phyloP scores from a whole-genome alignment of 2,329 filamentous ascomycete genomes.

The Sporothrix inflata region DNA sequence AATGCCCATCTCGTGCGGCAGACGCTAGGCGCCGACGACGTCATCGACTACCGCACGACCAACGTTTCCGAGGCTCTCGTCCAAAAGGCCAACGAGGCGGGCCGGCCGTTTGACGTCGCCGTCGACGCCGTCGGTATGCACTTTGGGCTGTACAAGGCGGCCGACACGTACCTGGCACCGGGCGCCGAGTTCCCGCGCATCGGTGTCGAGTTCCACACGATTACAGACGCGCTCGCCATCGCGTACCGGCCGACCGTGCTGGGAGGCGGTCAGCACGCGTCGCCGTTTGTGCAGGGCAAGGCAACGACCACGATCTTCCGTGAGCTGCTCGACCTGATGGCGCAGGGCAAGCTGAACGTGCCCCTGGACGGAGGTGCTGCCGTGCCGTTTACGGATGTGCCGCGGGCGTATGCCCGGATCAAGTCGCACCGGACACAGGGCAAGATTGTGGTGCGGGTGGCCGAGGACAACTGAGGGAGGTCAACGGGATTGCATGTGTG shows the following conservation, averaged over 20 bases:
- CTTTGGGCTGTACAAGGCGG: conserved; percentile 35
- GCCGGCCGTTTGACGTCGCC: conserved; percentile 35
- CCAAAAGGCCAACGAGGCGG: not conserved
- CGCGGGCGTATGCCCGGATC: conserved; percentile 36
- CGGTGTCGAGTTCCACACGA: conserved; percentile 13
- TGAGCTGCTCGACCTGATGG: conserved; percentile 37
- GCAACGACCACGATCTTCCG: conserved; percentile 23
- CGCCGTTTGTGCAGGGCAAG: conserved; percentile 30
- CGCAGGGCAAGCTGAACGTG: conserved; percentile 36
- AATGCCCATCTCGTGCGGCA: conserved; percentile 42
- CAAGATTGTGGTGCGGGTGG: conserved; percentile 38
- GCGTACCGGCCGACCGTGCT: conserved; percentile 32
- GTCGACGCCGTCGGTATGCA: conserved; percentile 38
- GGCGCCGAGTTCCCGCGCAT: conserved; percentile 36
- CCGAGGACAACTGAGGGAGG: conserved; percentile 3
- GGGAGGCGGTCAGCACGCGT: conserved; percentile 31
- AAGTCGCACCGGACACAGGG: conserved; percentile 31
- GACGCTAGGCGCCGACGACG: conserved; percentile 44
- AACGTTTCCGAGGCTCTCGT: conserved; percentile 33
- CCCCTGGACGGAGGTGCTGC: conserved; percentile 34
- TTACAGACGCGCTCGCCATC: conserved; percentile 24
- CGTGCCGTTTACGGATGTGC: conserved; percentile 35
- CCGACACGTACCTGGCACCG: conserved; percentile 33
- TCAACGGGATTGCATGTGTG: not conserved
- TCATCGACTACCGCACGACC: conserved; percentile 42